Conservation (phyloP, 345 rosid genomes). For the Dipteronia sinensis region DNA sequence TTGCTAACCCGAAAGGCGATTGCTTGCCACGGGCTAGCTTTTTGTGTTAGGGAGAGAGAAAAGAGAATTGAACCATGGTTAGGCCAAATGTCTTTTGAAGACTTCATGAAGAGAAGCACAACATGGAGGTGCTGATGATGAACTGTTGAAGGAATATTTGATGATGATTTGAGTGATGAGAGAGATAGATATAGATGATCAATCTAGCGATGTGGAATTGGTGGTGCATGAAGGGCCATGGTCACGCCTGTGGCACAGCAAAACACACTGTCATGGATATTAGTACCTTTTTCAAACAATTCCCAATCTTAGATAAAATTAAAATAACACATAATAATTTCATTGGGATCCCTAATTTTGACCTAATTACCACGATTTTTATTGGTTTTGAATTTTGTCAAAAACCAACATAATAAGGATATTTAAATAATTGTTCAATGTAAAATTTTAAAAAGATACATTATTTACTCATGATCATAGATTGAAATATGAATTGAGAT, state of each 20-base stretch:
- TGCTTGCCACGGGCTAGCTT: neutral
- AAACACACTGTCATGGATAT: constrained; percentile 93
- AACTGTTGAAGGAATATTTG: constrained; percentile 26
- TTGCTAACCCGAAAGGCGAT: neutral
- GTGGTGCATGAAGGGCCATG: constrained; percentile 62
- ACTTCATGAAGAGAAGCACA: constrained; percentile 32
- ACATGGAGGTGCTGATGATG: constrained; percentile 11
- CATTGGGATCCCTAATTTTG: neutral
- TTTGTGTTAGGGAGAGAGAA: constrained; percentile 38
- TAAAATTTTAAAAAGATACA: too few species aligned
- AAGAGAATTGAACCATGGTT: constrained; percentile 67
- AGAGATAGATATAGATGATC: constrained; percentile 17
- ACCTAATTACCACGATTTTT: too few species aligned
- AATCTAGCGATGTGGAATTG: constrained; percentile 67
- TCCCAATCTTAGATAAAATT: too few species aligned
- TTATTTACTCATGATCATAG: too few species aligned
- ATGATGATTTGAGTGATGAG: constrained; percentile 24
- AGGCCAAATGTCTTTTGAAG: constrained; percentile 62
- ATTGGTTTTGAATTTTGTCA: too few species aligned
- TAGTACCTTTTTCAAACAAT: constrained; percentile 35
- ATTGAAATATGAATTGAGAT: too few species aligned
- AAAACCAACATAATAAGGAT: too few species aligned
- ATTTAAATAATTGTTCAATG: too few species aligned
- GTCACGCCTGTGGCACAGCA: constrained; percentile 98
- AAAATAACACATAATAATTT: too few species aligned